Evolutionary conservation across 106 monocot genomes (phyloP), one percentile per base, ranked within the genome.

Genomic region (Acorus calamus): DNA sequence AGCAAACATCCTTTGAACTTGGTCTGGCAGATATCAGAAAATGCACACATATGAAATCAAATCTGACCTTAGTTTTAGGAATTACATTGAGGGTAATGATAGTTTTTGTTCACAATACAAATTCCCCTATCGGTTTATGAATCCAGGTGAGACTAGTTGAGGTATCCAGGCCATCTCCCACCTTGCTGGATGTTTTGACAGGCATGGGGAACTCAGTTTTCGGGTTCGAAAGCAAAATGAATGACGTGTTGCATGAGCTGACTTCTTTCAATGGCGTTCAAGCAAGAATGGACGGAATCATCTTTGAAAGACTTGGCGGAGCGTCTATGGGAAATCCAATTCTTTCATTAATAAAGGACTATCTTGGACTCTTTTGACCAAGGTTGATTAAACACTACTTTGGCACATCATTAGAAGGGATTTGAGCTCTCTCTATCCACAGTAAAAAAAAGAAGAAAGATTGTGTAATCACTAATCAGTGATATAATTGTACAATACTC

Each of bases 91-190:
- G 28, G 28, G 1, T 1, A 28, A 28, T 28, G 28, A 28, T 28
- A 28, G 28, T 28, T 28, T 28, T 28, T 28, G 28, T 28, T 28
- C 28, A 1, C 28, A 28, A 1, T 28, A 28, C 28, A 28, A 28
- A 28, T 28, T 28, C 28, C 28, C 28, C 28, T 28, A 50, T 63
- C 46, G 14, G 46, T 10, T 59, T 11, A 52, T 66, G 55, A 59
- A n/a, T 50, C 6, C 80, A 87, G 84, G 87, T 92, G 52, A 74
- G 68, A 69, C 77, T 92, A 65, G 85, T 92, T 11, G 92, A 92
- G 67, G 7, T 85, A 10, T 78, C 80, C 11, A 80, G 44, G 57
- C 72, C 84, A n/a, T 81, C 75, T 1, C 78, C 85, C 28, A 63
- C 80, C 9, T 71, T 88, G 46, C 66, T 61, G 42, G 85, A 80